Conservation (phyloP, 495 filamentous ascomycete species). For the Penicillium turbatum region DNA sequence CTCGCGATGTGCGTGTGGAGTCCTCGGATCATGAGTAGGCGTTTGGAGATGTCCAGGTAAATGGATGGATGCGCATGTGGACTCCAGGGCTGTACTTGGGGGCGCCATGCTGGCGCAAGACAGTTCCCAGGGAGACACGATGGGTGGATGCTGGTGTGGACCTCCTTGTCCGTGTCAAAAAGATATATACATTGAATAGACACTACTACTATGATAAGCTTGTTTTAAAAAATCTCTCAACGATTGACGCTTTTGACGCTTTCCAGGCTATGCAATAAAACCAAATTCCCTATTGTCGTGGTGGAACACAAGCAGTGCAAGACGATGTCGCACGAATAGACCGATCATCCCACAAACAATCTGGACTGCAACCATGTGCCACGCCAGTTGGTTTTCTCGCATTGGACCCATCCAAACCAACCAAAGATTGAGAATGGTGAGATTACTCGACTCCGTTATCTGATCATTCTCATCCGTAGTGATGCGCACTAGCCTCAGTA, state of each 20-base stretch:
- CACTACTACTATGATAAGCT: background rate
- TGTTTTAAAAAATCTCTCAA: too few species aligned
- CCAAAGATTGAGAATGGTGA: conserved; percentile 94
- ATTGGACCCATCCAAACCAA: conserved; percentile 91
- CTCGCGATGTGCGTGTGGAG: conserved; percentile 11
- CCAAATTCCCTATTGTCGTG: conserved; percentile 64
- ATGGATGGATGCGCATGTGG: too few species aligned
- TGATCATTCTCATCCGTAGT: conserved; percentile 59
- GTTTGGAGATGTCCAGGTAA: too few species aligned
- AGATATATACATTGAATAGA: conserved; percentile 10
- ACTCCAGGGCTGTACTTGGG: too few species aligned
- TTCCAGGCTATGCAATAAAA: conserved; percentile 20
- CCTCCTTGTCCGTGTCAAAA: background rate
- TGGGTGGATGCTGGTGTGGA: background rate
- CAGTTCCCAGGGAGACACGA: too few species aligned
- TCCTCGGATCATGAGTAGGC: conserved; percentile 9
- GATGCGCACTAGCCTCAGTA: conserved; percentile 59
- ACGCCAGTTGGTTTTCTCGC: conserved; percentile 77
- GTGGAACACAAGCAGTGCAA: conserved; percentile 80
- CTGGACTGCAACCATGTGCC: conserved; percentile 74
- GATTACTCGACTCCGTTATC: conserved; percentile 79
- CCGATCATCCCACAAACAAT: conserved; percentile 68
- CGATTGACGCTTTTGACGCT: background rate
- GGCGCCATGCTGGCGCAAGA: too few species aligned
- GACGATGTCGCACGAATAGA: conserved; percentile 75